Base-by-base conservation (phyloP, 371 early-diverging fungal genomes). In the Funneliformis caledonium region DNA sequence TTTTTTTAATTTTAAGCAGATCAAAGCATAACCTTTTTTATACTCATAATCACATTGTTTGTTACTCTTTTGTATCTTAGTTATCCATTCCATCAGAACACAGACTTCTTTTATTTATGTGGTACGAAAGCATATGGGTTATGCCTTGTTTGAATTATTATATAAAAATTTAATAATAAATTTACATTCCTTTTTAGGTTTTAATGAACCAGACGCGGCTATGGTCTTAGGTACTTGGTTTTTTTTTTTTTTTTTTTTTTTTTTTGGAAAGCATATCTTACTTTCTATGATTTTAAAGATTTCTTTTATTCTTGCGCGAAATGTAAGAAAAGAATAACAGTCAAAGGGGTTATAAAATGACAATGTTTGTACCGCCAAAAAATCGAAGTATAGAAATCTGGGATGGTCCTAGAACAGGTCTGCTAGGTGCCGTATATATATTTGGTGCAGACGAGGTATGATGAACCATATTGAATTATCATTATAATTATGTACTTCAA, bases 11-110 rank as follows among this genome's bases (percentile, higher is more conserved):
- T 64, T 64, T 64, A 64, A 14, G 33, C 33, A 64, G 22, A 33
- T 26, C 4, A 26, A 52, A 64, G 64, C 22, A 64, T 64, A 33
- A 31, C 19, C 14, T 42, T 10, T 76, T 56, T 26, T 6, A 67
- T 59, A 74, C n/a, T 64, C 9, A 67, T 45, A 42, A 50, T 59
- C 12, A 61, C 8, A 33, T 80, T 26, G 26, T 26, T 26, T 26
- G 26, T 26, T 26, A 26, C 80, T n/a, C 14, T 48, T 11, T 59
- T 73, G 6, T 47, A 8, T 8, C 14, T 62, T 76, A 91, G 91
- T 80, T 96, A 97, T 83, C 94, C 93, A n/a, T 98, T 96, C 82
- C 96, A 97, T 81, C 98, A 97, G 84, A 91, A 93, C 78, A 96
- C 97, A 7, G 95, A 97, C 82, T 91, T 97, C 78, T 92, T 92